phyloP scores from a whole-genome alignment of 345 rosid species.

The Anacardium occidentale region DNA sequence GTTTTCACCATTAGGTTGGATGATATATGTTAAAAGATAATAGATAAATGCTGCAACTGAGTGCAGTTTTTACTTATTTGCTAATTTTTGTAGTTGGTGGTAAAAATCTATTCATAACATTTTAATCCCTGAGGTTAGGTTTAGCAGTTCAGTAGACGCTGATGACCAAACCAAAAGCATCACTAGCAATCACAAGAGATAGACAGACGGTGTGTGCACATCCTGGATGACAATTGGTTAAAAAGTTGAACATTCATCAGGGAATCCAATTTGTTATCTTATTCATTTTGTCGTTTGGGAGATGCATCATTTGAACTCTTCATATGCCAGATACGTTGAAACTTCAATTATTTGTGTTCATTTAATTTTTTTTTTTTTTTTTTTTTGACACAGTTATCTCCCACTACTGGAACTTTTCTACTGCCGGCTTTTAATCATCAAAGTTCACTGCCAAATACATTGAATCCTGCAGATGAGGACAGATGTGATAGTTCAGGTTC shows the following conservation, averaged over 20 bases:
- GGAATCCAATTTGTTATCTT: not conserved
- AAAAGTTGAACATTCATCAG: not conserved
- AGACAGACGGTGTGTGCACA: not conserved
- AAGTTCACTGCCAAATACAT: conserved; percentile 22
- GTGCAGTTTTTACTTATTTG: too few relatives aligned
- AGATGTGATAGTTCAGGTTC: conserved; percentile 10
- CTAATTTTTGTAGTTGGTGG: too few relatives aligned
- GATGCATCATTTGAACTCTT: not conserved
- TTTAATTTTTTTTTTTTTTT: not conserved
- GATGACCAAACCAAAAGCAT: not conserved
- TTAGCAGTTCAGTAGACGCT: not conserved
- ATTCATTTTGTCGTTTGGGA: not conserved
- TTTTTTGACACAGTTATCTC: conserved; percentile 38
- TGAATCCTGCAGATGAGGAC: conserved; percentile 19
- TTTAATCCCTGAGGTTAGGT: not conserved
- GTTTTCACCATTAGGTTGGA: too few relatives aligned
- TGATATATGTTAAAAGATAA: too few relatives aligned
- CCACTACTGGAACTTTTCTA: conserved; percentile 53
- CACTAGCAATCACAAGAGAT: not conserved
- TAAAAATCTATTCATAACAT: too few relatives aligned
- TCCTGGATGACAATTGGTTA: not conserved
- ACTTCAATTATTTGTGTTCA: too few relatives aligned
- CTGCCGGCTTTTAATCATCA: conserved; percentile 28
- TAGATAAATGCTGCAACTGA: too few relatives aligned
- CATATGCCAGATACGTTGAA: too few relatives aligned